phyloP scores from a whole-genome alignment of 2,329 filamentous ascomycete species.

The Amylocarpus encephaloides region DNA sequence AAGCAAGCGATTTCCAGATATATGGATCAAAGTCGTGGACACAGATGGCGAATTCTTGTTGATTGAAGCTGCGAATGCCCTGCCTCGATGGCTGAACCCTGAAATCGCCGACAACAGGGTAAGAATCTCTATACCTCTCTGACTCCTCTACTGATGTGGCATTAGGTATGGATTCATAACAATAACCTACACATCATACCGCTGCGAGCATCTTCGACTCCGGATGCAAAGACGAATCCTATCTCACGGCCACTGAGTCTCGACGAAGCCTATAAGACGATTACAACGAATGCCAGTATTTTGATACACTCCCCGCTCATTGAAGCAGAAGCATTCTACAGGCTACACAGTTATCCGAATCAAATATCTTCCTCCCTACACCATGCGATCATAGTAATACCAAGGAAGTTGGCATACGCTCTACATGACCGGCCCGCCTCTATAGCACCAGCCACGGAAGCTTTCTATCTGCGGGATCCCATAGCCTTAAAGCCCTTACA shows the following conservation, averaged over 20 bases:
- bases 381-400: conserved; percentile 64
- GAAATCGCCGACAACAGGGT: conserved; percentile 79
- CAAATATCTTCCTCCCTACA: conserved; percentile 74
- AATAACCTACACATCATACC: conserved; percentile 72
- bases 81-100: conserved; percentile 87
- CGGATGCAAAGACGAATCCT: conserved; percentile 33
- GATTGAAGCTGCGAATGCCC: conserved; percentile 81
- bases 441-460: conserved; percentile 78
- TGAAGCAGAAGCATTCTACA: conserved; percentile 85
- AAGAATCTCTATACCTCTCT: conserved; percentile 15
- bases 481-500: conserved; percentile 64
- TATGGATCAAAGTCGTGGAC: conserved; percentile 81
- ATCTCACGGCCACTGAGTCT: conserved; percentile 49
- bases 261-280: conserved; percentile 54
- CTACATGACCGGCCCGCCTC: conserved; percentile 68
- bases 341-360: conserved; percentile 74
- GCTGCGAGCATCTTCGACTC: conserved; percentile 34
- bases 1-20: conserved; percentile 61
- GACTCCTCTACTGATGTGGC: not conserved
- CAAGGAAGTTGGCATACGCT: conserved; percentile 74
- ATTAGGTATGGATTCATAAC: conserved; percentile 73
- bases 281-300: conserved; percentile 48
- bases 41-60: conserved; percentile 93
- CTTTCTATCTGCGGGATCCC: conserved; percentile 87
- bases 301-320: conserved; percentile 68